Percentiles rank a stretch among this genome's conserved stretches.
Conservation (phyloP, 2,329 filamentous ascomycete species). For the Verticillium isaacii region DNA sequence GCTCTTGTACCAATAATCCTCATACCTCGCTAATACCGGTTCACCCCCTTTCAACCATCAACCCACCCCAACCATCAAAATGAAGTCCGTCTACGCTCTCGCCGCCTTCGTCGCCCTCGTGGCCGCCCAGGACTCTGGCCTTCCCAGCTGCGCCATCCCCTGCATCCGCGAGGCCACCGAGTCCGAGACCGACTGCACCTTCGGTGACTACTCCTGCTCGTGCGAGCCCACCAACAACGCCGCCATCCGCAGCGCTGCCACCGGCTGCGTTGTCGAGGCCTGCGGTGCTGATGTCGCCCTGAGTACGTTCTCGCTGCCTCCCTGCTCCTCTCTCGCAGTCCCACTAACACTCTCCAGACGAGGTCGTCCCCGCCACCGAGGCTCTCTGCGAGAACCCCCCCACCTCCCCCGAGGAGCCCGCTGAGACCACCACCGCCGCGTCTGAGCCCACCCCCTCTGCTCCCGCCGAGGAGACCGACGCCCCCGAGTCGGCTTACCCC, state of each 20-base stretch:
- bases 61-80: conserved; percentile 7
- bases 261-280: conserved; percentile 26
- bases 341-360: conserved; percentile 19
- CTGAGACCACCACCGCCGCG: conserved; percentile 4
- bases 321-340: no score
- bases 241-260: conserved; percentile 24
- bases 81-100: conserved; percentile 17
- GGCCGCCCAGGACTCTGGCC: conserved; percentile 19
- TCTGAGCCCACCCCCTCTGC: not conserved
- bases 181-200: conserved; percentile 23
- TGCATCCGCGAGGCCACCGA: conserved; percentile 28
- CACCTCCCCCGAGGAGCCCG: conserved; percentile 1
- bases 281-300: conserved; percentile 32
- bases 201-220: conserved; percentile 22
- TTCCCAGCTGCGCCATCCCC: conserved; percentile 29
- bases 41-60: conserved; percentile 5
- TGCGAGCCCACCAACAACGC: conserved; percentile 30
- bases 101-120: conserved; percentile 26
- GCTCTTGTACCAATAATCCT: conserved; percentile 6
- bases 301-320: conserved; percentile 23
- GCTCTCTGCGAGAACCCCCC: conserved; percentile 24
- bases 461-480: conserved; percentile 2
- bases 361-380: conserved; percentile 32
- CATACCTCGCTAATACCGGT: conserved; percentile 3
- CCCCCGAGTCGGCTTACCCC: conserved; percentile 3